phyloP scores from a whole-genome alignment of 2,329 filamentous ascomycete genomes.

The Cytospora mali region DNA sequence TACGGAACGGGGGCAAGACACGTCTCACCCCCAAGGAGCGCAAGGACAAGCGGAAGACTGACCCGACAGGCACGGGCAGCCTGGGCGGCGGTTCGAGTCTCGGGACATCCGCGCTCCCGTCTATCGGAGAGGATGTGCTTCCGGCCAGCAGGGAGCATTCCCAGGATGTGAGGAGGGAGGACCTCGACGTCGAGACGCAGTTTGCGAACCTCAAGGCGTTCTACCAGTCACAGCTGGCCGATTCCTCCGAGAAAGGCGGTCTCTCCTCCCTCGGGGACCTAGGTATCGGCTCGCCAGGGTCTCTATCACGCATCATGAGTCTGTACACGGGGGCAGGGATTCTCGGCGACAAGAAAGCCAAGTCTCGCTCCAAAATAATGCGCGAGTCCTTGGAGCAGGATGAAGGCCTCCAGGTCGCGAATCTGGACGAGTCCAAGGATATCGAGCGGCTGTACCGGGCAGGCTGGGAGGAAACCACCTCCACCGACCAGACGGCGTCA shows the following conservation, averaged over 20 bases:
- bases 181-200: constrained; percentile 66
- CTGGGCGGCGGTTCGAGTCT: constrained; percentile 13
- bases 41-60: constrained; percentile 55
- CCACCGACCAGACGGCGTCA: constrained; percentile 49
- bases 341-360: constrained; percentile 64
- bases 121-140: constrained; percentile 28
- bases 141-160: constrained; percentile 32
- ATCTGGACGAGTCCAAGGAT: constrained; percentile 62
- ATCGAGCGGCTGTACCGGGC: constrained; percentile 61
- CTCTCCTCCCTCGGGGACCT: constrained; percentile 50
- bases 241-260: constrained; percentile 52
- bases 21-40: constrained; percentile 54
- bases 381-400: constrained; percentile 71
- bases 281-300: constrained; percentile 75
- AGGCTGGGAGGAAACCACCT: constrained; percentile 66
- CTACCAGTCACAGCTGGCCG: constrained; percentile 77
- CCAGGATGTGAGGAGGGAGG: constrained; percentile 40
- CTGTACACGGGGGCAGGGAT: constrained; percentile 71
- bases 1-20: constrained; percentile 63
- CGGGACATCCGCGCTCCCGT: constrained; percentile 24
- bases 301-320: constrained; percentile 86
- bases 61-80: constrained; percentile 39
- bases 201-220: constrained; percentile 77
- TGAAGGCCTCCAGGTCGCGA: constrained; percentile 71
- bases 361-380: constrained; percentile 72